phyloP scores from a whole-genome alignment of 140 eudicot species.

The Ambrosia hybrid region DNA sequence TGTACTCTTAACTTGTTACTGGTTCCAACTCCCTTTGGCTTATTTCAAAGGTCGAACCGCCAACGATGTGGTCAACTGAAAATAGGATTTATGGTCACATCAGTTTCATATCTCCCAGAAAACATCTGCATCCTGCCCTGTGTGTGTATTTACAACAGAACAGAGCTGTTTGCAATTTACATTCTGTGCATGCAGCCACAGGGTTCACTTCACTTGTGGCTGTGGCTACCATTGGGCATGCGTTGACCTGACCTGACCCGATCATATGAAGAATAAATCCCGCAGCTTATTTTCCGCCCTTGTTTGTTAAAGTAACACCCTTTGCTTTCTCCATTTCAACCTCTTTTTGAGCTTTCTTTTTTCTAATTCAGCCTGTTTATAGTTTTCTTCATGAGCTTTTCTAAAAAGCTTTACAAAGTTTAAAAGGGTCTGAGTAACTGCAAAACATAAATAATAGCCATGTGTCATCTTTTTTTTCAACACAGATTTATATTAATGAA shows the following conservation, averaged over 20 bases:
- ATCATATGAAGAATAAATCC: slow-evolving; percentile 27
- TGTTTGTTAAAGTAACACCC: slow-evolving; percentile 55
- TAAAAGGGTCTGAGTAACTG: slow-evolving; percentile 80
- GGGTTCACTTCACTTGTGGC: slow-evolving; percentile 36
- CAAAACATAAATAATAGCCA: slow-evolving; percentile 23
- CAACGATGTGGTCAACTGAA: slow-evolving; percentile 13
- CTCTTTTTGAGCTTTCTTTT: slow-evolving; percentile 86
- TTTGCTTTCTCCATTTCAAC: slow-evolving; percentile 80
- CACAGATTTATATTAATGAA: background rate
- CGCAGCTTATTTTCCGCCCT: slow-evolving; percentile 42
- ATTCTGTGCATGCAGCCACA: slow-evolving; percentile 26
- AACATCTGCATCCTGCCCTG: slow-evolving; percentile 25
- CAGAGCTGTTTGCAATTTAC: too few species aligned
- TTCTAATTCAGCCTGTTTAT: slow-evolving; percentile 84
- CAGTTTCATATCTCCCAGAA: slow-evolving; percentile 9
- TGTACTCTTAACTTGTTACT: slow-evolving; percentile 30
- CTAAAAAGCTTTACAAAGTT: slow-evolving; percentile 84
- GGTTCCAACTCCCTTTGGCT: slow-evolving; percentile 4
- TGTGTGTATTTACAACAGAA: slow-evolving; percentile 40
- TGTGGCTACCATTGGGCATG: slow-evolving; percentile 29
- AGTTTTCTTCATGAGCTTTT: slow-evolving; percentile 89
- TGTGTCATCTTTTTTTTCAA: background rate
- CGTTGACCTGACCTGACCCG: slow-evolving; percentile 8
- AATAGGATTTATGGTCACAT: slow-evolving; percentile 13
- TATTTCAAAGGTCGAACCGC: slow-evolving; percentile 11